Conservation (phyloP, 345 rosid species). For the Salix udensis region DNA sequence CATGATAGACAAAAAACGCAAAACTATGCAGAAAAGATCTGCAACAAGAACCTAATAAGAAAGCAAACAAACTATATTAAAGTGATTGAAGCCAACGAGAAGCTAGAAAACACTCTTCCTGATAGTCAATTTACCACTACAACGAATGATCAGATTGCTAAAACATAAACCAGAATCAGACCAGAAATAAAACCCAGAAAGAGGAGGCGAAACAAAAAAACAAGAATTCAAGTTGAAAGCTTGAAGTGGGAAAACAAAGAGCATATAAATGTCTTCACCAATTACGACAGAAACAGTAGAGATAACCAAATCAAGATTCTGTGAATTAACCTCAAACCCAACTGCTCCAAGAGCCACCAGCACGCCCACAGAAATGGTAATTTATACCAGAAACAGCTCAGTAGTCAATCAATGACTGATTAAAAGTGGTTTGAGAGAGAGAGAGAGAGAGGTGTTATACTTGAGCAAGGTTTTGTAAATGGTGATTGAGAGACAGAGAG, state of each 20-base stretch:
- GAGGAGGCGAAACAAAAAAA: not conserved
- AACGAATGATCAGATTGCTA: slow-evolving; percentile 2
- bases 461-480: not conserved
- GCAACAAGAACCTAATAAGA: not conserved
- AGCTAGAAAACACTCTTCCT: not conserved
- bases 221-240: slow-evolving; percentile 1
- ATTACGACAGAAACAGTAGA: not conserved
- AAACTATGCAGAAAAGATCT: not conserved
- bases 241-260: not conserved
- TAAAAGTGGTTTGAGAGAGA: not conserved
- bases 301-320: not conserved
- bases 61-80: not conserved
- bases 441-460: slow-evolving; percentile 1
- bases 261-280: not conserved
- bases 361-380: slow-evolving; percentile 9
- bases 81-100: not conserved
- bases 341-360: not conserved
- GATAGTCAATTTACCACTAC: not conserved
- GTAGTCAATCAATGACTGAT: slow-evolving; percentile 1
- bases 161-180: not conserved
- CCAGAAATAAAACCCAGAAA: not conserved
- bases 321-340: not conserved
- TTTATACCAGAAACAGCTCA: slow-evolving; percentile 9
- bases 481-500: not conserved
- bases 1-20: not conserved